Evolutionary conservation across 164 flowering plant species (phyloP), one percentile per base, ranked within the genome.

Genomic region (Nymphaea colorata): DNA sequence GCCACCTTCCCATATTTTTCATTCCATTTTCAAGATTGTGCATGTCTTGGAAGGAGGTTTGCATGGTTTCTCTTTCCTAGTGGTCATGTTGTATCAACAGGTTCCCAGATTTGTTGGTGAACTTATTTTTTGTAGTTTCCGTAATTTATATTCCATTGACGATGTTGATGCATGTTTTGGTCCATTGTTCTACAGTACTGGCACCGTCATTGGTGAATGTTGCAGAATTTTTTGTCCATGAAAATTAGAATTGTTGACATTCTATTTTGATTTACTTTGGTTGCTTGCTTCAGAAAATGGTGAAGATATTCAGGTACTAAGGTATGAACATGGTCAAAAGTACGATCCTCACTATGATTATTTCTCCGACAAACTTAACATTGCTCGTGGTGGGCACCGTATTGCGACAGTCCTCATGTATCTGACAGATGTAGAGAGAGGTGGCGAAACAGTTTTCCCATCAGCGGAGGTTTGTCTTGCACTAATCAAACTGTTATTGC

Each of bases 391-490:
- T 64, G 99, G 99, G 18, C 98, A 88, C 71, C 90, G 98, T 14
- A 55, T 84, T 68, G 99, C 96, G 41, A 95, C 97, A 59, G 88
- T 92, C 16, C 91, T 95, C 42, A 95, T 95, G 98, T 95, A 95
- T 81, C 96, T 95, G 6, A 70, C 80, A 42, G 84, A 95, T 80
- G 98, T 95, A 63, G 78, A 64, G 12, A 85, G 88, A 80, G 99
- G 99, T 65, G 96, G 99, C 66, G 99, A 95, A 78, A 95, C 99
- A 36, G 96, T 95, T 42, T 95, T 95, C 71, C 99, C 99, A 17
- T 7, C 61, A 2, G 96, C 98, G 36, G 91, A 88, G 99, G 99
- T 92, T 75, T 76, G 90, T 81, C 7, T 61, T 61, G 64, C n/a
- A 17, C 64, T 10, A 17, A 8, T 61, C 42, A 41, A 8, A 55